Conservation (phyloP, 225 moss, liverwort and hornwort genomes). For the Thuidium tamariscinum region DNA sequence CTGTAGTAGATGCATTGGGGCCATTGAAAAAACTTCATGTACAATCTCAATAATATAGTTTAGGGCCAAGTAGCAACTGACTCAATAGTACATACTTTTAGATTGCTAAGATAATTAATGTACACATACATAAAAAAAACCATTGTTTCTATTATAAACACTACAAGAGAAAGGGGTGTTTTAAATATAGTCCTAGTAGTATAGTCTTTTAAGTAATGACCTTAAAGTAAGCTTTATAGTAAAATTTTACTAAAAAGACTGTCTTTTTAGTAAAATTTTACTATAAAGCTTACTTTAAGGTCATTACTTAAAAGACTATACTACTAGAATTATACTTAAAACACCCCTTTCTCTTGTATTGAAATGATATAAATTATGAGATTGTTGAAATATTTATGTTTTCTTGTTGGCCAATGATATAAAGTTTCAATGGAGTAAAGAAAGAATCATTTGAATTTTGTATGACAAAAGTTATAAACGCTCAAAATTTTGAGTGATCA, state of each 20-base stretch:
- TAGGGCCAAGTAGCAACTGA: fast-evolving
- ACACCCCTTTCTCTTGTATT: neutral
- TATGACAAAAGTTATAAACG: neutral
- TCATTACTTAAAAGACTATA: no score
- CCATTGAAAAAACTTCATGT: neutral
- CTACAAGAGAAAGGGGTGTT: no score
- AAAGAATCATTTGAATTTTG: fast-evolving
- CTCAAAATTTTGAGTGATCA: neutral
- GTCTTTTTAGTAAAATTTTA: no score
- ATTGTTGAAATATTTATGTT: neutral
- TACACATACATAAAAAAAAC: no score
- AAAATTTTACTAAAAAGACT: no score
- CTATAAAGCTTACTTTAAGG: no score
- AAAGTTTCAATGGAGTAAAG: neutral
- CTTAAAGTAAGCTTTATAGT: no score
- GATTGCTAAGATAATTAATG: neutral
- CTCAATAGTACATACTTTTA: neutral
- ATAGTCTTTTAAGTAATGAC: no score
- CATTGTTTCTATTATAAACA: no score
- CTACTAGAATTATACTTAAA: no score
- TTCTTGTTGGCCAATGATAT: neutral
- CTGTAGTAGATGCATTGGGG: neutral
- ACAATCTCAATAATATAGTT: neutral
- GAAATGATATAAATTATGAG: fast-evolving
- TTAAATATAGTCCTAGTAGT: no score